Conservation (phyloP, 73 alveolate species). For the Effrenium voratum region DNA sequence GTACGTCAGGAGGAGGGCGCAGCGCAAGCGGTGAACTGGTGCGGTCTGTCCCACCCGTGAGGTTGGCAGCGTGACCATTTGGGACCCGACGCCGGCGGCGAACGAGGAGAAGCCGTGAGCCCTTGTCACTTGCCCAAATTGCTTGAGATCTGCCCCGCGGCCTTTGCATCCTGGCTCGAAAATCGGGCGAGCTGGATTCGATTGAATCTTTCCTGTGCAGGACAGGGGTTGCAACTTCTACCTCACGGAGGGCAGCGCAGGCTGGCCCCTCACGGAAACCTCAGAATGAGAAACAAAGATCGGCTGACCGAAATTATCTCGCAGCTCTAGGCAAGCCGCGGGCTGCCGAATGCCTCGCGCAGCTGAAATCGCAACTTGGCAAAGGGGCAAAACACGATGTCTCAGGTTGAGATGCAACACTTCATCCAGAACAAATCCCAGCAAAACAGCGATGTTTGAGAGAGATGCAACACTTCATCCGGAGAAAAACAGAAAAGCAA, state of each 20-base stretch:
- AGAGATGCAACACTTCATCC: too few species aligned
- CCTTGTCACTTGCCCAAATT: too few species aligned
- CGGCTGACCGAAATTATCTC: too few species aligned
- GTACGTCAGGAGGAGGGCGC: neutral
- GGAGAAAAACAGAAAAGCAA: too few species aligned
- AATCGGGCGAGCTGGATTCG: too few species aligned
- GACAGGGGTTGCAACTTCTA: constrained; percentile 77
- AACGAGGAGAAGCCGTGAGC: neutral
- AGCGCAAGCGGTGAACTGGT: neutral
- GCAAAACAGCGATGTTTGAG: too few species aligned
- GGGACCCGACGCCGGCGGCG: constrained; percentile 62
- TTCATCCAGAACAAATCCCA: too few species aligned
- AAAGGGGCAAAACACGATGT: neutral
- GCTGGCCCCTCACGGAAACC: neutral
- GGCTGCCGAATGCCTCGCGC: constrained; percentile 72
- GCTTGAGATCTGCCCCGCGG: too few species aligned
- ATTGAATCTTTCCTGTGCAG: neutral
- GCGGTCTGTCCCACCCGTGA: neutral
- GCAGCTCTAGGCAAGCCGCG: constrained; percentile 62
- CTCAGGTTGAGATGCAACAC: too few species aligned
- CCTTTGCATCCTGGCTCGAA: too few species aligned
- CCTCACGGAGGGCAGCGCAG: constrained; percentile 86
- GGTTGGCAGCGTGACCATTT: constrained; percentile 67
- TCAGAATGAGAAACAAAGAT: neutral
- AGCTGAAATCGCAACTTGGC: constrained; percentile 51